These are phyloP conservation scores for Prunus mongolica DNA, from an alignment of 306 rosid genomes.

Conservation along the genomic window DNA sequence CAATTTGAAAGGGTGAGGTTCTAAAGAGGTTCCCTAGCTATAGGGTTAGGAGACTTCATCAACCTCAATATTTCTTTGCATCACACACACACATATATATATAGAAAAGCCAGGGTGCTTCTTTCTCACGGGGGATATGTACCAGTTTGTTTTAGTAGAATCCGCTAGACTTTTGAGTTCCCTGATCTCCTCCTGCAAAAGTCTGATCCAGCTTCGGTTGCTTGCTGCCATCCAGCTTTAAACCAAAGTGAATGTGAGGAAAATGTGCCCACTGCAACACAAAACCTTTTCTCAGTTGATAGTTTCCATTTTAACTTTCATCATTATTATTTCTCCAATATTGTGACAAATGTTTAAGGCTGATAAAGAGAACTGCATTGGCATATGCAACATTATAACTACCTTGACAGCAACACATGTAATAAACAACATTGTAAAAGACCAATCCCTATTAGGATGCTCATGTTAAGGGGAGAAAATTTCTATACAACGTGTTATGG, in stretches of 20 bases:
- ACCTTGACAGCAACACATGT: too few relatives aligned
- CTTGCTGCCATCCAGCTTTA: constrained; percentile 80
- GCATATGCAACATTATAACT: too few relatives aligned
- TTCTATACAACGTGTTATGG: background rate
- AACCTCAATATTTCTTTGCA: constrained; percentile 34
- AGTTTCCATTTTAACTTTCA: background rate
- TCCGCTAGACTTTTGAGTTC: constrained; percentile 52
- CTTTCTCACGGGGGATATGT: background rate
- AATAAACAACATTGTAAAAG: too few relatives aligned
- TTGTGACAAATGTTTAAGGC: too few relatives aligned
- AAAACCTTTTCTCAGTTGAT: background rate
- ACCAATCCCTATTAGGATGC: background rate
- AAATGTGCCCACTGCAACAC: constrained; percentile 96
- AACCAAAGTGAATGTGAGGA: constrained; percentile 92
- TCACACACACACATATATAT: background rate
- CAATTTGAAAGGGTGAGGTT: constrained; percentile 30
- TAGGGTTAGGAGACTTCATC: constrained; percentile 30
- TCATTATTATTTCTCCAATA: background rate
- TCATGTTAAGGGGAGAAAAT: background rate
- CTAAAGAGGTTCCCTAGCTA: constrained; percentile 31
- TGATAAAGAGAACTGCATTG: background rate
- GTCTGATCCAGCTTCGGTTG: constrained; percentile 54
- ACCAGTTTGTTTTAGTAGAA: constrained; percentile 36
- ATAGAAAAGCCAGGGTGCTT: background rate
- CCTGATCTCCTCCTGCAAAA: constrained; percentile 35